Evolutionary conservation across 805 yeast genomes (phyloP).

Genomic region (Zygoascus ofunaensis): DNA sequence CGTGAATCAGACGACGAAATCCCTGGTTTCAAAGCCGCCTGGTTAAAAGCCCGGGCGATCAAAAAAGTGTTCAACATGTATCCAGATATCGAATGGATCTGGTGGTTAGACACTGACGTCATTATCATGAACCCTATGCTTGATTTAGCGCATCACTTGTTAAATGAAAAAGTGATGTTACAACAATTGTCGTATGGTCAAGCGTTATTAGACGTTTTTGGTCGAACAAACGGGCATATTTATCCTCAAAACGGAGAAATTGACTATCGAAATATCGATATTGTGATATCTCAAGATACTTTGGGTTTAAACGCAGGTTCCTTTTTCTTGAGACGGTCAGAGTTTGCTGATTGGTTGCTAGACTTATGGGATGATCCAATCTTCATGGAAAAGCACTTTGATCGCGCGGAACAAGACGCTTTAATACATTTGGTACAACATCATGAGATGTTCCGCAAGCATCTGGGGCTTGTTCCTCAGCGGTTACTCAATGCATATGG

Average conservation of each 20-base stretch:
- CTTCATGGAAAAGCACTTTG: constrained; percentile 7
- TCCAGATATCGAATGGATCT: constrained; percentile 32
- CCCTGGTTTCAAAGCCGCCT: constrained; percentile 16
- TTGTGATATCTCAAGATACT: constrained; percentile 24
- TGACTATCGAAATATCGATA: constrained; percentile 17
- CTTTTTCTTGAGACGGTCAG: constrained; percentile 21
- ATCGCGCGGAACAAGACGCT: constrained; percentile 22
- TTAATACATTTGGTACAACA: constrained; percentile 14
- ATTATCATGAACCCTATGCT: constrained; percentile 26
- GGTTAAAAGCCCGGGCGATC: constrained; percentile 30
- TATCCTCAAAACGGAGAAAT: constrained; percentile 13
- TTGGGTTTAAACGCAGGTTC: constrained; percentile 28
- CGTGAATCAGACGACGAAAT: background rate
- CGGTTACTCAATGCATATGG: constrained; percentile 25
- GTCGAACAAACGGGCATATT: constrained; percentile 4
- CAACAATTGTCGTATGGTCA: constrained; percentile 19
- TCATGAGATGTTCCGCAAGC: constrained; percentile 17
- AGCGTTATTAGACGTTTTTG: constrained; percentile 16
- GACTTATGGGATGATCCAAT: constrained; percentile 26
- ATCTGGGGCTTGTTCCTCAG: constrained; percentile 26
- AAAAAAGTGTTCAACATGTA: constrained; percentile 23
- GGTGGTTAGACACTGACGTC: constrained; percentile 33
- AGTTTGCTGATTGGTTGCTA: constrained; percentile 18
- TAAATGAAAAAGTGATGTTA: constrained; percentile 21
- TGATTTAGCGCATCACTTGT: constrained; percentile 23